These are phyloP conservation scores for Lentinula lateritia DNA, from an alignment of 768 basidiomycete genomes.

Conservation along the genomic window DNA sequence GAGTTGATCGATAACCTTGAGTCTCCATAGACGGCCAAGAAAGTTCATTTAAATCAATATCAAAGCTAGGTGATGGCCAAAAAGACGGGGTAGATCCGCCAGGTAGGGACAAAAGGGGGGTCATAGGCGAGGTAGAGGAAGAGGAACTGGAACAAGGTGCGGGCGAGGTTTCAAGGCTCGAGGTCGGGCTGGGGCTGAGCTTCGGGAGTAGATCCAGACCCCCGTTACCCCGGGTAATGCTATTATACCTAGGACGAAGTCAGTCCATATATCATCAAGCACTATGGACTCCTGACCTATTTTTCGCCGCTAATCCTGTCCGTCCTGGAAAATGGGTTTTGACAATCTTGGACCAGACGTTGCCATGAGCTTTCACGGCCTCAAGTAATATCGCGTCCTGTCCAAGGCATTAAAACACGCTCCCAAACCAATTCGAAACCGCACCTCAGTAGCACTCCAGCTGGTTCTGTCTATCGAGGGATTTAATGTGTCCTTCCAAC, in stretches of 20 bases:
- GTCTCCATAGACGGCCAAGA: neutral
- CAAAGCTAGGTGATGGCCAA: neutral
- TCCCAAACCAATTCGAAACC: neutral
- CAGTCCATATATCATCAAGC: neutral
- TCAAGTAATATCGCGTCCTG: conserved; percentile 19
- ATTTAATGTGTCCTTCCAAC: conserved; percentile 23
- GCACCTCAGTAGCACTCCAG: conserved; percentile 19
- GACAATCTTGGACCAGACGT: conserved; percentile 22
- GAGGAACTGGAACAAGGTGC: neutral
- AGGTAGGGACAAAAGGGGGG: neutral
- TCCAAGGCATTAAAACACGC: neutral
- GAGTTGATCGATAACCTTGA: neutral
- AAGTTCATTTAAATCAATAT: neutral
- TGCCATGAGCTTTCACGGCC: conserved; percentile 20
- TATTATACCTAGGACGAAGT: conserved; percentile 12
- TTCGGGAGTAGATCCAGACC: neutral
- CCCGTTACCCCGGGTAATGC: conserved; percentile 11
- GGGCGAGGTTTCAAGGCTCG: neutral
- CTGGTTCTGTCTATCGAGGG: conserved; percentile 19
- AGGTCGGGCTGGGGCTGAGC: neutral
- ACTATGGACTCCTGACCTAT: conserved; percentile 14
- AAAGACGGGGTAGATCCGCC: neutral
- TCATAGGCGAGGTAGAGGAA: neutral
- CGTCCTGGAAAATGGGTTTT: conserved; percentile 21
- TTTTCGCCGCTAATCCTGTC: conserved; percentile 23